Evolutionary conservation across 1,284 basidiomycete species (phyloP), one percentile per base, ranked within the genome.

Genomic region (Fomes fomentarius): DNA sequence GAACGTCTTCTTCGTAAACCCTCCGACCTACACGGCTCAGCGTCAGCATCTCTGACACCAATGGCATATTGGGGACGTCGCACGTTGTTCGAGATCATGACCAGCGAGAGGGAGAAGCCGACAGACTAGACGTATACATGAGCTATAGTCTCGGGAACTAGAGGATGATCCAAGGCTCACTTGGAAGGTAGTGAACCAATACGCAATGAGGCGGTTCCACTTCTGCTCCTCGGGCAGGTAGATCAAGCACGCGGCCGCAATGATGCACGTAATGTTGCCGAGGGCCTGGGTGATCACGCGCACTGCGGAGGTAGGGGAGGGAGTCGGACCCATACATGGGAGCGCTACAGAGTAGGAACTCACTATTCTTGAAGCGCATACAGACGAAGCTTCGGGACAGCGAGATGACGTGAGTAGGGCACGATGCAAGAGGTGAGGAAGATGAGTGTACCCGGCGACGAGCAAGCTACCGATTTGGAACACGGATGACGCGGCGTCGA

Each of bases 191-290:
- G 68, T 71, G 55, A 70, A 71, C 68, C 69, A 70, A 49, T 67
- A 71, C 4, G 68, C 69, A 12, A 70, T 63, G 11, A 71, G 62
- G 1, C 70, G 64, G 49, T 66, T 69, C 69, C 70, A 70, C 52
- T 65, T 65, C 52, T 70, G 60, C 28, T 69, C 63, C 1, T 58
- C 47, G 3, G 69, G 69, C 3, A 65, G 63, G 45, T 69, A 70
- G 1, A 69, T 68, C 48, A 71, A 46, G 15, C 62, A 66, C 8
- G 67, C 69, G 3, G 67, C 66, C 0, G 69, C 65, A 22, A 69
- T 62, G 39, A 70, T 69, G 52, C 68, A 70, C 1, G 64, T 60
- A 9, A 66, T 58, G 46, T 71, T 71, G 14, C 68, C 66, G 1
- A 63, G 57, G n/a, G 57, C 53, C 61, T 60, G 60, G 1, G 57